Base-by-base conservation (phyloP, 73 alveolate species). In the Paramecium octaurelia region DNA sequence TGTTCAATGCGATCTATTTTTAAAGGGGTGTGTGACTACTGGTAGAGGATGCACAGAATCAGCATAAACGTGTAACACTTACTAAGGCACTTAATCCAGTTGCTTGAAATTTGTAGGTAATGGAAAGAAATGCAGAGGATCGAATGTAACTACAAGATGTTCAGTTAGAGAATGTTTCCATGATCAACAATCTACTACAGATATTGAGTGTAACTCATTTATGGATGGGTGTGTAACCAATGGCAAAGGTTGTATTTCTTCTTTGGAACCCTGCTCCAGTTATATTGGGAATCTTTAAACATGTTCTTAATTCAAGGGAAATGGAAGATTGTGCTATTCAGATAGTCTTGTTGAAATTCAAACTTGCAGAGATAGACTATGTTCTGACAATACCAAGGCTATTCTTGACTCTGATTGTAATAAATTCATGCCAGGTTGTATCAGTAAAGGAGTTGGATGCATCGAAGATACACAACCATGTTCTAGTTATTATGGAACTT, bases 401-500 rank as follows among this genome's bases (percentile, higher is more conserved):
- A 80, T 11, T 20, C 14, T 58, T 24, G 91, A 80, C 44, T 59
- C 6, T 8, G 48, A 80, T 12, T 80, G 91, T 42, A 46, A 21
- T 16, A 35, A 36, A 16, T 73, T 73, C 23, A 35, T 73, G 34
- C 38, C 59, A 73, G 87, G 87, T 36, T 80, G 91, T 80, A n/a
- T 80, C 2, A 80, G 64, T 11, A 80, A n/a, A 14, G 91, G 91
- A 11, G 14, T 20, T 4, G 91, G 91, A 11, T 80, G 91, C 18
- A 80, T 80, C 3, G 76, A 16, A 21, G 44, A 44, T 24, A 24
- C 91, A 44, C 20, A 34, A 31, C 76, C 91, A 9, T 80, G 91
- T 42, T 44, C 91, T 44, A 24, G 57, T 27, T 80, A 80, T 80
- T 38, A 2, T 44, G 91, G 91, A 80, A 80, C 75, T 9, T 24